Evolutionary conservation across 2,329 filamentous ascomycete species (phyloP), one percentile per base, ranked within the genome.

Genomic region (Iodosphaeria phyllophila): DNA sequence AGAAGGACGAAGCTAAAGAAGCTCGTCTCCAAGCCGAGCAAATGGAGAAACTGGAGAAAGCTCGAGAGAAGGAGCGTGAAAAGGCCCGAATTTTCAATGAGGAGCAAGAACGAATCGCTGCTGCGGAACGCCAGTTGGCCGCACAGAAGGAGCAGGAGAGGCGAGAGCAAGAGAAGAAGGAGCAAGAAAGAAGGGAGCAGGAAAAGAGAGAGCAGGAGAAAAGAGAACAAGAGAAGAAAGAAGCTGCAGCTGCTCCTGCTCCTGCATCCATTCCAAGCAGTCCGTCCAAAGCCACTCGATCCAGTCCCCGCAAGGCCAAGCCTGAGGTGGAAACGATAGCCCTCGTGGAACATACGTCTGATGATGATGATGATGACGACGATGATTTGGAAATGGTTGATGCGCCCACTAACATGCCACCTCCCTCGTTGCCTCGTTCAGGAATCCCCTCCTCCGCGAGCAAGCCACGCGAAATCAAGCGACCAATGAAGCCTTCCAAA

Each of bases 61-160:
- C 63, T 21, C 65, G 74, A 6, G 65, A 72, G 36, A 74, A 75
- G 46, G 74, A 80, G 41, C 60, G 73, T 5, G 66, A 74, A 35
- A 78, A 76, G 42, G 75, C 67, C 5, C 55, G 57, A 10, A 50
- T 62, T 3, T 67, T 64, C 32, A 66, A 54, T 40, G 52, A 65
- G 34, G 64, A 71, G 32, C 61, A 67, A 33, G 64, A 70, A 33
- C 58, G 49, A 32, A 48, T 60, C 21, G 54, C 54, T 17, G 48
- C 50, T 1, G 55, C 64, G 58, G 64, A 69, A 43, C 58, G 58
- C 32, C 51, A 64, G 31, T 38, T 62, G 19, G 50, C 54, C 3
- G 51, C 57, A 5, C 61, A 66, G 29, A 68, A 62, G 38, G 59
- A 64, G 20, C 54, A 59, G 30, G 58, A 64, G 26, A n/a, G n/a